phyloP scores from a whole-genome alignment of 495 filamentous ascomycete genomes.

The Tuber magnatum region DNA sequence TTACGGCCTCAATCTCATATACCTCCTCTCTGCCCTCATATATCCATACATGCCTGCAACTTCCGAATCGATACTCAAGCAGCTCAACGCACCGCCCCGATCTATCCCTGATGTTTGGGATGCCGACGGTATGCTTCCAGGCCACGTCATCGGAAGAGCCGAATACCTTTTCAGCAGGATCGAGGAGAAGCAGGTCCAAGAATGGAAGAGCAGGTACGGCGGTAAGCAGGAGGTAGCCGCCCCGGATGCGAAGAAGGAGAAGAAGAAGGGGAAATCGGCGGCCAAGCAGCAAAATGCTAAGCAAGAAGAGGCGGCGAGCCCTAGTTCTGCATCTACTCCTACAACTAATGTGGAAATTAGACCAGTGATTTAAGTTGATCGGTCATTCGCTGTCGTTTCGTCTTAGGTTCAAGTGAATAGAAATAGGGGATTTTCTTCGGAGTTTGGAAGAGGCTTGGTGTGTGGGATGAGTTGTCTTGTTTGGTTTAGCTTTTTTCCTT shows the following conservation, averaged over 20 bases:
- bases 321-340: not conserved
- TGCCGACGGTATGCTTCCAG: slow-evolving; percentile 54
- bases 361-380: slow-evolving; percentile 2
- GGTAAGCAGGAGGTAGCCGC: slow-evolving; percentile 51
- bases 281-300: slow-evolving; percentile 41
- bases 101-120: slow-evolving; percentile 68
- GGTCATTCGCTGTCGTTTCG: not conserved
- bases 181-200: slow-evolving; percentile 68
- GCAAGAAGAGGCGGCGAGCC: slow-evolving; percentile 5
- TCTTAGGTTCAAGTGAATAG: not conserved
- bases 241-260: slow-evolving; percentile 58
- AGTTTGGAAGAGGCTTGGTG: not conserved
- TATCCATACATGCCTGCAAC: slow-evolving; percentile 81
- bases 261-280: slow-evolving; percentile 48
- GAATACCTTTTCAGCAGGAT: slow-evolving; percentile 78
- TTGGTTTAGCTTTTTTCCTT: not conserved
- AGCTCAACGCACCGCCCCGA: slow-evolving; percentile 59
- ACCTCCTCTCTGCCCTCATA: slow-evolving; percentile 68
- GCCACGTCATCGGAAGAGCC: slow-evolving; percentile 76
- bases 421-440: not conserved
- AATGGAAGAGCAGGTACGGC: slow-evolving; percentile 76
- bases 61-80: slow-evolving; percentile 62
- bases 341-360: slow-evolving; percentile 15
- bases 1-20: slow-evolving; percentile 70
- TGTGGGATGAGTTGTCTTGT: not conserved